Evolutionary conservation across 2,329 filamentous ascomycete species (phyloP).

Genomic region (Stagonosporopsis rhizophila): DNA sequence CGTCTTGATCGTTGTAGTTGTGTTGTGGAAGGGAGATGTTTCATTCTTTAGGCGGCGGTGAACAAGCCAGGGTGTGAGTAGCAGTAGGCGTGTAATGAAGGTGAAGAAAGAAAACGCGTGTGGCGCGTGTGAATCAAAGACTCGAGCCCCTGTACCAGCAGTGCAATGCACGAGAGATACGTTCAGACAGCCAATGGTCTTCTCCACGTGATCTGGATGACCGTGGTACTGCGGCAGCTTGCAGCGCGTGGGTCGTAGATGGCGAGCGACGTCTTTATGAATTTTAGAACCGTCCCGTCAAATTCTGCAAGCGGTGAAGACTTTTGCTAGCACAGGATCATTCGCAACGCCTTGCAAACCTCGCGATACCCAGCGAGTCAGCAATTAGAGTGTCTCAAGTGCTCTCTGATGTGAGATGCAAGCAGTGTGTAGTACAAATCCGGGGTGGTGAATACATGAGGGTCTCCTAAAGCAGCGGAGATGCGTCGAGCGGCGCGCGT

Average conservation of each 20-base stretch:
- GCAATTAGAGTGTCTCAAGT: background rate
- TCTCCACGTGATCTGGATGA: background rate
- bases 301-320: constrained; percentile 21
- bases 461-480: constrained; percentile 1
- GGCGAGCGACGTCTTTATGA: constrained; percentile 8
- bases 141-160: background rate
- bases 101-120: constrained; percentile 6
- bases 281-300: constrained; percentile 14
- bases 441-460: constrained; percentile 6
- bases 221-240: background rate
- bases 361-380: constrained; percentile 8
- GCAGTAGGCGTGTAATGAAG: constrained; percentile 7
- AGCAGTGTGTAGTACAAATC: constrained; percentile 16
- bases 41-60: constrained; percentile 22
- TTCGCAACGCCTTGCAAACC: background rate
- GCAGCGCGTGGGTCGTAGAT: background rate
- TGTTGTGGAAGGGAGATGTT: constrained; percentile 8
- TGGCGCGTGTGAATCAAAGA: constrained; percentile 4
- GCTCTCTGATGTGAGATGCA: constrained; percentile 15
- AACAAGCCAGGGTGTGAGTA: background rate
- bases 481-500: constrained; percentile 14
- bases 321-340: constrained; percentile 16
- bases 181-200: background rate
- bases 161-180: background rate
- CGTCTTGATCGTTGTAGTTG: constrained; percentile 10